Evolutionary conservation across 2,329 filamentous ascomycete genomes (phyloP).

Genomic region (Incumbomyces delicatus): DNA sequence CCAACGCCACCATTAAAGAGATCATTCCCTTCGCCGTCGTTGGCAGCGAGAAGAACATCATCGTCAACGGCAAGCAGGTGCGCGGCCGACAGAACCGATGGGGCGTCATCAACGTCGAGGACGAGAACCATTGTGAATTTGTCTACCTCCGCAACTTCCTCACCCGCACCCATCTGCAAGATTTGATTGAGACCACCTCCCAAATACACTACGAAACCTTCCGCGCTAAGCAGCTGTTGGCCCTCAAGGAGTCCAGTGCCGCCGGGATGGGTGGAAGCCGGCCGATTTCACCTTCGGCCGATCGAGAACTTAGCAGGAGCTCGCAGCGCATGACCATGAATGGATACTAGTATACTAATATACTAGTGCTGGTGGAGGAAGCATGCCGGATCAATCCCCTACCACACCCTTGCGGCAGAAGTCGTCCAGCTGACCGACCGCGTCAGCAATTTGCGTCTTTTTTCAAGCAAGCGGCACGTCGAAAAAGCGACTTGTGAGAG

Average conservation of each 20-base stretch:
- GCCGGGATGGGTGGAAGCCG: constrained; percentile 65
- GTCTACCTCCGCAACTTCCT: constrained; percentile 97
- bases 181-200: constrained; percentile 96
- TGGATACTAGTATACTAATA: constrained; percentile 61
- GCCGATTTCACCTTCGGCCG: constrained; percentile 90
- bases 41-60: constrained; percentile 94
- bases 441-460: neutral
- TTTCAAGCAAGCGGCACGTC: neutral
- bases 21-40: constrained; percentile 97
- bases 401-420: too few relatives aligned
- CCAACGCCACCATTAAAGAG: constrained; percentile 95
- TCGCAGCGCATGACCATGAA: constrained; percentile 98
- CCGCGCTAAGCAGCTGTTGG: constrained; percentile 96
- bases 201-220: constrained; percentile 99
- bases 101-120: constrained; percentile 99
- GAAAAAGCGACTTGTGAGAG: constrained; percentile 9
- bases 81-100: constrained; percentile 97
- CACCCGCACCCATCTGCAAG: constrained; percentile 94
- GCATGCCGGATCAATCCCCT: too few relatives aligned
- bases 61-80: constrained; percentile 94
- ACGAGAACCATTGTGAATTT: constrained; percentile 99
- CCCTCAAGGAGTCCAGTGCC: constrained; percentile 94
- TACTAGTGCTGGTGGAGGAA: neutral
- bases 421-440: too few relatives aligned
- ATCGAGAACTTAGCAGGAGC: constrained; percentile 91